These are phyloP conservation scores for Cardamine chenopodiifolia DNA, from an alignment of 345 rosid genomes.

Conservation along the genomic window DNA sequence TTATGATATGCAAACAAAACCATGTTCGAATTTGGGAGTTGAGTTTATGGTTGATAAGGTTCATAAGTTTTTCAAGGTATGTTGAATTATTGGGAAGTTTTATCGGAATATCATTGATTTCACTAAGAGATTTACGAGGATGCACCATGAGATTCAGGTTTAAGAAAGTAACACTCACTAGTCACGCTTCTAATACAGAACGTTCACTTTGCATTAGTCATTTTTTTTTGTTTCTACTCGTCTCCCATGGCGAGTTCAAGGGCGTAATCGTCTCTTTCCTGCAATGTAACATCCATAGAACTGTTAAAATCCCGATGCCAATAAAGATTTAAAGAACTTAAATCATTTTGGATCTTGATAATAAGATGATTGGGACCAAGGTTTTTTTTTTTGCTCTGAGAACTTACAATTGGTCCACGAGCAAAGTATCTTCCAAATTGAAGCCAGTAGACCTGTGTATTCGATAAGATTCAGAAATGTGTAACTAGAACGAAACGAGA, in stretches of 20 bases:
- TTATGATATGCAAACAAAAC: slow-evolving; percentile 21
- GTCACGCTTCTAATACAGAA: slow-evolving; percentile 24
- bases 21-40: slow-evolving; percentile 1
- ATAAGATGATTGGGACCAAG: neutral
- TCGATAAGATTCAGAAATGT: slow-evolving; percentile 6
- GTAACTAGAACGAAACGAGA: slow-evolving; percentile 5
- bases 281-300: slow-evolving; percentile 21
- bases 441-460: slow-evolving; percentile 88
- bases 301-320: neutral
- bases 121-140: slow-evolving; percentile 24
- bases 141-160: slow-evolving; percentile 8
- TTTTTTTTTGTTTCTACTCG: slow-evolving; percentile 48
- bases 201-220: neutral
- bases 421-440: slow-evolving; percentile 99
- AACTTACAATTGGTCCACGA: slow-evolving; percentile 91
- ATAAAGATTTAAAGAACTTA: neutral
- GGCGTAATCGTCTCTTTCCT: slow-evolving; percentile 97
- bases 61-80: neutral
- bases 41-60: slow-evolving; percentile 2
- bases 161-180: slow-evolving; percentile 26
- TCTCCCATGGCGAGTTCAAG: slow-evolving; percentile 91
- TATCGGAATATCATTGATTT: neutral
- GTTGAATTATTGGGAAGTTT: slow-evolving; percentile 14
- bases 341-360: neutral
- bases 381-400: slow-evolving; percentile 4